Evolutionary conservation across 2,329 filamentous ascomycete species (phyloP).

Genomic region (Neodidymelliopsis sp.): DNA sequence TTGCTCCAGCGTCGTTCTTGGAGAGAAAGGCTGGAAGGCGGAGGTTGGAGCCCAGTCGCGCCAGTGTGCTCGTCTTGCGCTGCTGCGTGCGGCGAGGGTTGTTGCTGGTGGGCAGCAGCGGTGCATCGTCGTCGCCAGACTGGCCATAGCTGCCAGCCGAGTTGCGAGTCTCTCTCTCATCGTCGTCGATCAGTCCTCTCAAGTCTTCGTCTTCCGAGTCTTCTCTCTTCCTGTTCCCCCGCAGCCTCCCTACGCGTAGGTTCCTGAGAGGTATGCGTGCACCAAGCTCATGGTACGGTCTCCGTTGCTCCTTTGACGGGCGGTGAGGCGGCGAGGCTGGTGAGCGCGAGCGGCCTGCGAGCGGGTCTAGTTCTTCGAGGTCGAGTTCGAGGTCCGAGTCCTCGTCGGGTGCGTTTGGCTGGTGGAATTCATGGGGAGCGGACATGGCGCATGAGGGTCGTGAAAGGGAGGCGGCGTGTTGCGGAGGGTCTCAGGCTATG

Average conservation of each 20-base stretch:
- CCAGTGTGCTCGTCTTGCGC: constrained; percentile 47
- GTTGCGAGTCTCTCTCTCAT: constrained; percentile 62
- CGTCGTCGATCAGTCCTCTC: constrained; percentile 70
- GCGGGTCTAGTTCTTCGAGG: constrained; percentile 79
- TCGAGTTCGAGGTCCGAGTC: constrained; percentile 82
- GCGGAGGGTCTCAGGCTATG: background rate
- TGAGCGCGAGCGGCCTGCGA: constrained; percentile 35
- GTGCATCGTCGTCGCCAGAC: constrained; percentile 72
- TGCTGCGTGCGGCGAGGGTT: constrained; percentile 26
- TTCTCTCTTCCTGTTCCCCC: constrained; percentile 50
- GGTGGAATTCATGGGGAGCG: constrained; percentile 55
- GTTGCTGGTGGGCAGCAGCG: constrained; percentile 65
- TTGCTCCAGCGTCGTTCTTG: constrained; percentile 32
- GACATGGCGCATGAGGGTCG: constrained; percentile 54
- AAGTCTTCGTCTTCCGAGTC: constrained; percentile 70
- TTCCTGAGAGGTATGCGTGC: constrained; percentile 74
- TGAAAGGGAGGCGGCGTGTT: background rate
- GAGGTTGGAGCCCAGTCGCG: constrained; percentile 61
- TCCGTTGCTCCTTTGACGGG: constrained; percentile 40
- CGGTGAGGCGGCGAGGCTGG: constrained; percentile 36
- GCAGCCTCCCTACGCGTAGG: constrained; percentile 58
- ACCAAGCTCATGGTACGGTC: constrained; percentile 51
- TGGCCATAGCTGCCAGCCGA: constrained; percentile 67
- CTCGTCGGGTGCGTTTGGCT: constrained; percentile 64
- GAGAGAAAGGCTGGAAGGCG: constrained; percentile 73